Base-by-base conservation (phyloP, 1,284 basidiomycete species). In the Boletus sp. region DNA sequence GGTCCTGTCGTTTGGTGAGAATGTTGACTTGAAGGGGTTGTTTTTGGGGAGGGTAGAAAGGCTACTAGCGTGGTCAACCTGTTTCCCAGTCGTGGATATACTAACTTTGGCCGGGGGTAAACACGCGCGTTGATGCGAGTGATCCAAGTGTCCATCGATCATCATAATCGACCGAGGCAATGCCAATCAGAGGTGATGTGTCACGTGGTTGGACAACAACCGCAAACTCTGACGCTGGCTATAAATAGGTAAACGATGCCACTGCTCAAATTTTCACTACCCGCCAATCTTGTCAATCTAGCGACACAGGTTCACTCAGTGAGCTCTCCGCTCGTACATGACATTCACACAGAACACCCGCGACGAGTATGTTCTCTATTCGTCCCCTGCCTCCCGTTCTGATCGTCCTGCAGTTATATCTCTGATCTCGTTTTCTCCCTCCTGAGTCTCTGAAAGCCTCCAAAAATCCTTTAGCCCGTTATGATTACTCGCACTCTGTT, bases 361-460 rank as follows among this genome's bases (percentile, higher is more conserved):
- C 65, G 87, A 90, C 87, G 87, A 90, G 87, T 89, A 69, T 57
- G 81, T 67, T 13, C 35, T 26, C 26, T 32, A 27, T 48, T 30
- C 42, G 30, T 54, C 25, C 44, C 17, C 37, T n/a, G n/a, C 9
- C 20, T 41, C 6, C 37, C 8, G 30, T 42, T 43, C 51, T 51
- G 25, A 51, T 23, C 30, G 25, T 49, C 46, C 40, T 54, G 57
- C 62, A 89, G 88, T 62, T 91, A 91, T 65, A 82, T 91, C 68
- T 86, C 84, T 67, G 88, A 91, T 73, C 84, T 89, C 62, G 84
- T 91, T 48, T 91, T 88, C 68, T 86, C 86, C 56, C 82, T 90
- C 54, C 72, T 80, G 63, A 80, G 72, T 61, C 69, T 77, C 61
- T 86, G 69, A 81, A 74, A 35, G 32, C 10, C 43, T 55, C 17